These are phyloP conservation scores for Colletotrichum eremochloae DNA, from an alignment of 2,329 filamentous ascomycete species.

Conservation along the genomic window DNA sequence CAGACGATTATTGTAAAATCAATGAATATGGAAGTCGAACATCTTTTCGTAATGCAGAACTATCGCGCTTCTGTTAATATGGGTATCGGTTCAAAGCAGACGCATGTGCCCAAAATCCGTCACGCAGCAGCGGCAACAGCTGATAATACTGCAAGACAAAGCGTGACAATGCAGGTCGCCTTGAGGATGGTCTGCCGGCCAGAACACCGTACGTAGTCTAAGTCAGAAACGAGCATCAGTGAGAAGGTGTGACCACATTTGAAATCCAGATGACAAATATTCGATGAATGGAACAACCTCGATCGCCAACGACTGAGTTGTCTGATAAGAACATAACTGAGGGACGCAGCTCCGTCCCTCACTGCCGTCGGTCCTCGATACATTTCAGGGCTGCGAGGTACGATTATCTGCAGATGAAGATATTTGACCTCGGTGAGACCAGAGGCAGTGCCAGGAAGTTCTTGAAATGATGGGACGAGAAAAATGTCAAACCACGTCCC, in stretches of 20 bases:
- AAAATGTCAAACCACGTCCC: neutral
- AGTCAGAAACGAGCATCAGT: conserved; percentile 2
- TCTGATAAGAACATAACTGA: conserved; percentile 23
- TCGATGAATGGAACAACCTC: conserved; percentile 28
- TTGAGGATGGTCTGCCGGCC: neutral
- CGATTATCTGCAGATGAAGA: neutral
- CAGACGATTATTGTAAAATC: conserved; percentile 9
- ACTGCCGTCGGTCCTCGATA: neutral
- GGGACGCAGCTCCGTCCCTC: conserved; percentile 27
- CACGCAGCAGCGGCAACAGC: neutral
- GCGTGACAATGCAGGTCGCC: neutral
- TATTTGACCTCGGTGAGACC: neutral
- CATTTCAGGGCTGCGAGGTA: conserved; percentile 23
- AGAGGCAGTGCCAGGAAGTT: conserved; percentile 3
- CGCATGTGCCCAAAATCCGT: neutral
- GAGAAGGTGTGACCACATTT: neutral
- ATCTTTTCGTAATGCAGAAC: neutral
- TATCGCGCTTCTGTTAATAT: neutral
- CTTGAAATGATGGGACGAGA: neutral
- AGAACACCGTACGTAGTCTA: neutral
- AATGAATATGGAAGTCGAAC: neutral
- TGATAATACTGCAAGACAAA: neutral
- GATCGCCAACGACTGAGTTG: conserved; percentile 24
- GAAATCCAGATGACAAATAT: conserved; percentile 6
- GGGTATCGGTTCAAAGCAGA: neutral